Base-by-base conservation (phyloP, 805 yeast genomes). In the Candida takata region DNA sequence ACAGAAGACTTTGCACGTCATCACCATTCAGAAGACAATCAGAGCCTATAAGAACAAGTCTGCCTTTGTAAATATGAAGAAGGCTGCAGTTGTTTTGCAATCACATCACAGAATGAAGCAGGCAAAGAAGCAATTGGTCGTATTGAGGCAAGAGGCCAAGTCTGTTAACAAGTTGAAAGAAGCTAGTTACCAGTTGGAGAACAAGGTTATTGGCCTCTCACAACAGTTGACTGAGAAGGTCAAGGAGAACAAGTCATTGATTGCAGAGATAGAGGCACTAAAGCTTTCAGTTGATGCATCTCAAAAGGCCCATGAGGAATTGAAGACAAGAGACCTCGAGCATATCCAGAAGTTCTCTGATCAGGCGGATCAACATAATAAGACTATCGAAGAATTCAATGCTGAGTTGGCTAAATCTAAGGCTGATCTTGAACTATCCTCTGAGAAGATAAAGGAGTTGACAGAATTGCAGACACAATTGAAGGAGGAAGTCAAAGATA, bases 151-250 rank as follows among this genome's bases (percentile, higher is more conserved):
- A n/a, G 97, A 92, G 45, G 95, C 97, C 21, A 85, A 85, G 57
- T 85, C 95, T 12, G 95, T 86, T 30, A 80, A 81, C 56, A 94
- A 82, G 55, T 72, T 85, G 65, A 77, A 85, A 60, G 95, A 90
- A 58, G 95, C 85, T 27, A 87, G 95, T 51, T 92, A 86, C 63
- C 77, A 83, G 57, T 72, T 94, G 52, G 99, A 92, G 61, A 92
- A 92, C 62, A 92, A 94, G 69, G 97, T 94, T n/a, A 87, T 92
- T 46, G 95, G 88, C 60, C 74, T 92, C 48, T 90, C 97, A 4
- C 94, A 90, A 54, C 73, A 81, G 10, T 68, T 90, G 42, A 76
- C 95, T 1, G 62, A 77, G 25, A 84, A 85, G 57, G 79, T 83
- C 18, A 84, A 77, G 46, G 96, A 86, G 48, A 88, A 88, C 60